Evolutionary conservation across 306 rosid species (phyloP).

Genomic region (Sphenostylis stenocarpa): DNA sequence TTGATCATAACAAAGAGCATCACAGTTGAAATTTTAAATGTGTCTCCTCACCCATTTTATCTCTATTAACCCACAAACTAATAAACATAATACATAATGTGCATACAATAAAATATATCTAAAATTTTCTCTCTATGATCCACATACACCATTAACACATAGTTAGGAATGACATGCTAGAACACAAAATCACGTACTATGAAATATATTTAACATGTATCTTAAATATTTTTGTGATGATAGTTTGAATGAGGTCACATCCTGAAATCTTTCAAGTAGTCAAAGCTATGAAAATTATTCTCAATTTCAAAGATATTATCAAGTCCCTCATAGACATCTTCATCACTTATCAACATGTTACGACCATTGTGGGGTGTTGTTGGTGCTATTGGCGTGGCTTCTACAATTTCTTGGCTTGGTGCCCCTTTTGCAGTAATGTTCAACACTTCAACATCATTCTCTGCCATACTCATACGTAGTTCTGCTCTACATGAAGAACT

Average conservation of each 20-base stretch:
- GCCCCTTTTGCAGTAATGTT: neutral
- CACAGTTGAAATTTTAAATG: no score
- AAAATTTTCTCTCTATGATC: neutral
- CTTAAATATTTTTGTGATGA: neutral
- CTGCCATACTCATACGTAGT: neutral
- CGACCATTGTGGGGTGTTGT: neutral
- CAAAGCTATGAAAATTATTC: neutral
- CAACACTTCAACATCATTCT: neutral
- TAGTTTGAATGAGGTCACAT: no score
- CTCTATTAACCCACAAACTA: no score
- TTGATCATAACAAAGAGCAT: no score
- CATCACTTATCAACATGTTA: neutral
- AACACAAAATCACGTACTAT: neutral
- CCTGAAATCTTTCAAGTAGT: neutral
- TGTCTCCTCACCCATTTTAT: no score
- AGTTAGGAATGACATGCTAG: neutral
- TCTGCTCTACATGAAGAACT: neutral
- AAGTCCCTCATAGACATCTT: constrained; percentile 24
- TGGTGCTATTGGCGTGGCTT: neutral
- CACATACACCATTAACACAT: neutral
- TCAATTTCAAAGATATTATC: constrained; percentile 22
- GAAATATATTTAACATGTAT: neutral
- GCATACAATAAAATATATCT: neutral
- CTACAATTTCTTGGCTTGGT: neutral
- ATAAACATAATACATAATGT: no score